Percentiles rank a stretch among this genome's conserved stretches.
Evolutionary conservation across 768 basidiomycete species (phyloP).

Genomic region (Pholiota molesta): DNA sequence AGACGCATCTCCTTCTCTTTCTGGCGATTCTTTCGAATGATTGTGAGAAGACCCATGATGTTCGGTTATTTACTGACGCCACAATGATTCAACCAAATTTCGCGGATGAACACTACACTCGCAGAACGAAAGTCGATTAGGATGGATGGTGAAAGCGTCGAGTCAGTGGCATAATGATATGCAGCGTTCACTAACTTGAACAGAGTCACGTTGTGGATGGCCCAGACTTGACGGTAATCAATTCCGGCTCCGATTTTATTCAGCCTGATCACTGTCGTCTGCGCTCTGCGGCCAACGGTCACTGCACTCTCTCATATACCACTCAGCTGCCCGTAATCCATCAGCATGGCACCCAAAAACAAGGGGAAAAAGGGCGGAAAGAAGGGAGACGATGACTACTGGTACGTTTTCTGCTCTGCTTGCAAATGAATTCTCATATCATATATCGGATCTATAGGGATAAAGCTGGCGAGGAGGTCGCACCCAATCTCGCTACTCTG

Average conservation of each 20-base stretch:
- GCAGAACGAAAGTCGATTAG: background rate
- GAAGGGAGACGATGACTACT: slow-evolving; percentile 81
- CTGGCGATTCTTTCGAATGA: slow-evolving; percentile 93
- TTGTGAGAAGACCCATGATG: slow-evolving; percentile 90
- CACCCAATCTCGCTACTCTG: slow-evolving; percentile 32
- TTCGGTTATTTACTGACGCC: background rate
- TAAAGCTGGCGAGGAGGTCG: slow-evolving; percentile 60
- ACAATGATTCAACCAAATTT: slow-evolving; percentile 1
- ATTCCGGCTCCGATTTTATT: slow-evolving; percentile 12
- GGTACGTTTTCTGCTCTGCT: slow-evolving; percentile 45
- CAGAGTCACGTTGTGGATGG: slow-evolving; percentile 2
- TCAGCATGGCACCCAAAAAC: slow-evolving; percentile 56
- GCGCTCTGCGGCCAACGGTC: background rate
- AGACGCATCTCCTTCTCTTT: slow-evolving; percentile 98
- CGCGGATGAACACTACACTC: background rate
- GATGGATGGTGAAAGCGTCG: slow-evolving; percentile 5
- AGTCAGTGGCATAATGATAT: background rate
- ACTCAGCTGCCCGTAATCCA: slow-evolving; percentile 3
- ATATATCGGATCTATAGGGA: slow-evolving; percentile 48
- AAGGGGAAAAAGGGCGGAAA: slow-evolving; percentile 86
- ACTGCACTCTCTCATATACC: background rate
- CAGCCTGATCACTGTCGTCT: background rate
- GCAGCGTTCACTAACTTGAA: background rate
- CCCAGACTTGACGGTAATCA: background rate
- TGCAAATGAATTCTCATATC: slow-evolving; percentile 15